Evolutionary conservation across 306 rosid genomes (phyloP).

Genomic region (Canavalia gladiata): DNA sequence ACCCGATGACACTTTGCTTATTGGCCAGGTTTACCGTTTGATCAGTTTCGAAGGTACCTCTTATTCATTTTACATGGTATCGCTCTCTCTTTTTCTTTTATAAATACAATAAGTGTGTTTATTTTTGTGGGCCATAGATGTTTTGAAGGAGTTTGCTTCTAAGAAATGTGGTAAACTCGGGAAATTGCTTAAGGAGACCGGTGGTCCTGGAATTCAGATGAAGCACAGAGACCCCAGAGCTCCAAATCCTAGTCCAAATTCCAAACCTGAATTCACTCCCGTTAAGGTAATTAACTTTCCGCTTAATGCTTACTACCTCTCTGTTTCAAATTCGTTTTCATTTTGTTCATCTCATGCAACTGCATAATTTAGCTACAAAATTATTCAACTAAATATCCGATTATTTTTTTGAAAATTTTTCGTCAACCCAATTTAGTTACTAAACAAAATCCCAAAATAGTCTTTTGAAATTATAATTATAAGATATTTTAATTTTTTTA

Average conservation of each 20-base stretch:
- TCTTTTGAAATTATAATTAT: too few species aligned
- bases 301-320: not conserved
- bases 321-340: not conserved
- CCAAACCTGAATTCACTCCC: slow-evolving; percentile 44
- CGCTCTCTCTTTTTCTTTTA: not conserved
- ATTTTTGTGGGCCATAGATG: slow-evolving; percentile 60
- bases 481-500: too few species aligned
- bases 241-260: slow-evolving; percentile 46
- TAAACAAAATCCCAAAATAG: too few species aligned
- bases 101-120: not conserved
- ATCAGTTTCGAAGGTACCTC: slow-evolving; percentile 77
- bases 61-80: not conserved
- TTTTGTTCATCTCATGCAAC: not conserved
- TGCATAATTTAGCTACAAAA: not conserved
- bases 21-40: slow-evolving; percentile 91
- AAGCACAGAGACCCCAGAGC: slow-evolving; percentile 56
- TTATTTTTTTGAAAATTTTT: too few species aligned
- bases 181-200: slow-evolving; percentile 71
- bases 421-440: too few species aligned
- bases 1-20: slow-evolving; percentile 81
- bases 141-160: slow-evolving; percentile 90
- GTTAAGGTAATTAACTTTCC: slow-evolving; percentile 50
- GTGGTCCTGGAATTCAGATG: slow-evolving; percentile 56
- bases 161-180: slow-evolving; percentile 85
- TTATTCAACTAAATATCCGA: too few species aligned